Evolutionary conservation across 352 stramenopile species (phyloP), one percentile per base, ranked within the genome.

Genomic region (Vaucheria bursata): DNA sequence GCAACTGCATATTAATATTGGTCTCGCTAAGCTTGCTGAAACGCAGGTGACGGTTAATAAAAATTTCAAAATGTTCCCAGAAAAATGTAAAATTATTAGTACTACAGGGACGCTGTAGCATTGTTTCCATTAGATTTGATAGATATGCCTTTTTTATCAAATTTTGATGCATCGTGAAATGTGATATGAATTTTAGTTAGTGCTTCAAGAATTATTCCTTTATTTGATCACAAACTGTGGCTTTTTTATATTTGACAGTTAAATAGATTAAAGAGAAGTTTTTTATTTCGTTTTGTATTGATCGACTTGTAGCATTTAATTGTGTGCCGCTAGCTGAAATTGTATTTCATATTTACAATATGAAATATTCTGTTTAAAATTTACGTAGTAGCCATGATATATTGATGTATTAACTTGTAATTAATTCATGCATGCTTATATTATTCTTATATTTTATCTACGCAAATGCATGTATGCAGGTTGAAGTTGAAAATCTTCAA

Each of bases 11-110:
- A 89, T 99, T 50, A 98, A 98, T 83, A 91, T 98, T 4, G 97
- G 97, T 71, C 90, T 99, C 12, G 88, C 95, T 59, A 99, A 99
- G 84, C 88, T 99, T 4, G 88, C 91, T 49, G 94, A 97, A 74
- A 99, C 97, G 1, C 93, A 98, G 85, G 93, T 69, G 34, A 12
- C 39, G 5, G 12, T 50, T 12, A 5, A 50, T 50, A 5, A 50
- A 5, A 5, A 50, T 12, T 50, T 12, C 5, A 50, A 50, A 5
- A 5, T 50, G 12, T 50, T 50, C 12, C 12, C 12, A 12, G 5
- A 50, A 50, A 50, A n/a, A n/a, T n/a, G n/a, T n/a, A n/a, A n/a
- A n/a, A n/a, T n/a, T n/a, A n/a, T n/a, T n/a, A n/a, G n/a, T n/a
- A n/a, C n/a, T n/a, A n/a, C n/a, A n/a, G n/a, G n/a, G n/a, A 12